A percentile compares a stretch with the other conserved stretches of the same genome.
These are phyloP conservation scores for Lumnitzera racemosa DNA, from an alignment of 345 rosid genomes.

Conservation along the genomic window DNA sequence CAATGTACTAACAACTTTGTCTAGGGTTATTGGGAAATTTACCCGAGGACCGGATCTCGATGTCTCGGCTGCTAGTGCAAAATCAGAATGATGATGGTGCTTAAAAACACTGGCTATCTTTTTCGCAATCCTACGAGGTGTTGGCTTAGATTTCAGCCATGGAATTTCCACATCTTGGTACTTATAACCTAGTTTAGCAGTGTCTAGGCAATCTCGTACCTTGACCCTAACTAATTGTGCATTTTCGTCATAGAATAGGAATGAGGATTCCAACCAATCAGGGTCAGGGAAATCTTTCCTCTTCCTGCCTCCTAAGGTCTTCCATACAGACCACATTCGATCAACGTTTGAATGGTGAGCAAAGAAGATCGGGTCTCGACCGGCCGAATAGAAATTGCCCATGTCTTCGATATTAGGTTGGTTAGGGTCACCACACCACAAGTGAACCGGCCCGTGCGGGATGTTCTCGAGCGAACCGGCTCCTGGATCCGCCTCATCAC, in stretches of 20 bases:
- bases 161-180: slow-evolving; percentile 48
- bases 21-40: slow-evolving; percentile 29
- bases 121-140: slow-evolving; percentile 23
- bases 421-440: slow-evolving; percentile 42
- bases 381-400: slow-evolving; percentile 63
- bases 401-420: slow-evolving; percentile 47
- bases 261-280: slow-evolving; percentile 46
- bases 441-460: slow-evolving; percentile 45
- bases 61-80: slow-evolving; percentile 27
- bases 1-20: slow-evolving; percentile 17
- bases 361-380: slow-evolving; percentile 50
- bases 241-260: slow-evolving; percentile 57
- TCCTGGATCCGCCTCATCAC: slow-evolving; percentile 42
- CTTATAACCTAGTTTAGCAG: slow-evolving; percentile 22
- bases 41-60: background rate
- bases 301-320: slow-evolving; percentile 35
- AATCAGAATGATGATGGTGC: background rate
- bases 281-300: slow-evolving; percentile 34
- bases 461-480: slow-evolving; percentile 42
- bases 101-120: slow-evolving; percentile 9
- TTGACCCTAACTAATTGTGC: slow-evolving; percentile 45
- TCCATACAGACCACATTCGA: slow-evolving; percentile 59
- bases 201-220: slow-evolving; percentile 43
- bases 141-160: slow-evolving; percentile 44
- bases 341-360: slow-evolving; percentile 55